Evolutionary conservation across 257 asterid genomes (phyloP).

Genomic region (Primulina eburnea): DNA sequence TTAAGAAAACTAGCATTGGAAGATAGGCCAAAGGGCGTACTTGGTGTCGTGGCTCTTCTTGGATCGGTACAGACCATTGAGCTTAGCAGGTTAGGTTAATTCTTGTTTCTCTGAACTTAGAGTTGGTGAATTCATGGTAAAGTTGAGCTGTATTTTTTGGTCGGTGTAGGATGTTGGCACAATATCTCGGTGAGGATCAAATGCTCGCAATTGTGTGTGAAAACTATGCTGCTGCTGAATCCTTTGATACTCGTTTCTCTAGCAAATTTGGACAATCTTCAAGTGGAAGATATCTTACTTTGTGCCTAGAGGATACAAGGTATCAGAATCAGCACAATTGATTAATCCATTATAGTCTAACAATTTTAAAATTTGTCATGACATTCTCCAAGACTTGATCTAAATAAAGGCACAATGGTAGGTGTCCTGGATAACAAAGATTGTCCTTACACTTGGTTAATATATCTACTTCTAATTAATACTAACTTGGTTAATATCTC

Average conservation of each 20-base stretch:
- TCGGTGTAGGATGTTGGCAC: slow-evolving; percentile 46
- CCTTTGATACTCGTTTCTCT: slow-evolving; percentile 32
- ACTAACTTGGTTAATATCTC: too few relatives aligned
- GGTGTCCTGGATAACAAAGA: too few relatives aligned
- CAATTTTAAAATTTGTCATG: background rate
- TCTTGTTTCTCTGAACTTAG: slow-evolving; percentile 8
- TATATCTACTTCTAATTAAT: too few relatives aligned
- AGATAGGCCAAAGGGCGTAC: slow-evolving; percentile 26
- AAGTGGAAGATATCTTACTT: slow-evolving; percentile 31
- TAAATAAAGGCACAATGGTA: background rate
- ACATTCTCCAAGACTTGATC: background rate
- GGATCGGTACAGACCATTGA: slow-evolving; percentile 44
- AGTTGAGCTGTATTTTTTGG: background rate
- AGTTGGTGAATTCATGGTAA: background rate
- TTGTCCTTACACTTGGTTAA: too few relatives aligned
- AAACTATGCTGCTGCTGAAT: slow-evolving; percentile 33
- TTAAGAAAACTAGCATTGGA: slow-evolving; percentile 21
- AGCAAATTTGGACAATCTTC: slow-evolving; percentile 29
- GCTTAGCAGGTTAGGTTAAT: slow-evolving; percentile 73
- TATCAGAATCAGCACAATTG: slow-evolving; percentile 16
- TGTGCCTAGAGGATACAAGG: slow-evolving; percentile 64
- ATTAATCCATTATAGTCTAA: background rate
- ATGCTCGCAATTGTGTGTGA: slow-evolving; percentile 70
- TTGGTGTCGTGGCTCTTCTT: slow-evolving; percentile 65
- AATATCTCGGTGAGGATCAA: slow-evolving; percentile 57